A percentile compares a stretch with the other conserved stretches of the same genome.
Conservation (phyloP, 495 filamentous ascomycete species). For the Xylaria cubensis region DNA sequence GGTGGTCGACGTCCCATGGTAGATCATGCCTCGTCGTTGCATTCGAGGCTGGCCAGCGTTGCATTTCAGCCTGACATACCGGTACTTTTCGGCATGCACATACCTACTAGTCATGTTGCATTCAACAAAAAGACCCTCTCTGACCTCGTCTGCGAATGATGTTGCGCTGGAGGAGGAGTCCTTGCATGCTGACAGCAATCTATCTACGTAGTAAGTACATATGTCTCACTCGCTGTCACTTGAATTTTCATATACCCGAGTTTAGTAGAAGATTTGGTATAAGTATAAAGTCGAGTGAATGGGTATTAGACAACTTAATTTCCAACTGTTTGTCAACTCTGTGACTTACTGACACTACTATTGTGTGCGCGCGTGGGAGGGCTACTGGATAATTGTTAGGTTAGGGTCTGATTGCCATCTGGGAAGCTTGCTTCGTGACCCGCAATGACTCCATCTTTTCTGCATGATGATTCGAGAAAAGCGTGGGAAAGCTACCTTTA, state of each 20-base stretch:
- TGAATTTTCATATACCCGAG: not conserved
- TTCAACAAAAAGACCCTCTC: slow-evolving; percentile 23
- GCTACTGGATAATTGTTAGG: not conserved
- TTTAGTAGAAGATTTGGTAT: not conserved
- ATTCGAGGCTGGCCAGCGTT: slow-evolving; percentile 21
- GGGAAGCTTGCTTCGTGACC: slow-evolving; percentile 5
- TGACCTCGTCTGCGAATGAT: not conserved
- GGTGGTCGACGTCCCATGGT: slow-evolving; percentile 13
- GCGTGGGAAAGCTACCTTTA: slow-evolving; percentile 2
- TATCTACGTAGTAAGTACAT: not conserved
- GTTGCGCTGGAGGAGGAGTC: slow-evolving; percentile 10
- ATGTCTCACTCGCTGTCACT: not conserved
- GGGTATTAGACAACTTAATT: not conserved
- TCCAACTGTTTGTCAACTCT: not conserved
- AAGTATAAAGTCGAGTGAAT: not conserved
- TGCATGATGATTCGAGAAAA: slow-evolving; percentile 19
- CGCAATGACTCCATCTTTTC: not conserved
- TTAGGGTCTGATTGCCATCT: slow-evolving; percentile 3
- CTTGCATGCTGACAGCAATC: slow-evolving; percentile 11
- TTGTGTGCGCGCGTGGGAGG: not conserved
- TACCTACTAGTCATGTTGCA: slow-evolving; percentile 12
- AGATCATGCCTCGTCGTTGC: slow-evolving; percentile 12
- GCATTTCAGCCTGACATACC: slow-evolving; percentile 19
- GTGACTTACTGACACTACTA: not conserved
- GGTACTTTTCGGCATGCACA: slow-evolving; percentile 20